Evolutionary conservation across 164 flowering plant genomes (phyloP).

Genomic region (Macadamia tetraphylla): DNA sequence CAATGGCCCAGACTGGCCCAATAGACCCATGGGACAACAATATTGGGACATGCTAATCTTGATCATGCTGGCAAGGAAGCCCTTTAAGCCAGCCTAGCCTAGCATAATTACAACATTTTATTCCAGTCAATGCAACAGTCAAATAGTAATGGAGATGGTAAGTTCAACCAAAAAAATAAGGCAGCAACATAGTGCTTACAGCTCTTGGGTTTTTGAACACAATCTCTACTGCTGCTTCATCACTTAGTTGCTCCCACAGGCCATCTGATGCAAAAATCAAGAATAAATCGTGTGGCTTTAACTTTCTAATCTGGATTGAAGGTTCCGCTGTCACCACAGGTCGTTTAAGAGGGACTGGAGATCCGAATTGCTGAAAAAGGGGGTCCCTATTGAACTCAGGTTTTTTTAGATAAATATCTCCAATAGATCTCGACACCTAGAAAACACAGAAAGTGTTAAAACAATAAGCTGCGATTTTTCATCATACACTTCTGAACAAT

Average conservation of each 20-base stretch:
- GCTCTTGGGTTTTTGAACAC: slow-evolving; percentile 48
- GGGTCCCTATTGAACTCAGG: slow-evolving; percentile 60
- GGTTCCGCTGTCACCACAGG: slow-evolving; percentile 70
- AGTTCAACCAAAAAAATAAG: neutral
- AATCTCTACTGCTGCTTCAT: slow-evolving; percentile 59
- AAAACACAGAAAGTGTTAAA: slow-evolving; percentile 1
- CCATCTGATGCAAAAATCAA: slow-evolving; percentile 81
- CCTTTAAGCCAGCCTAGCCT: too few species aligned
- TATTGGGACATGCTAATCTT: too few species aligned
- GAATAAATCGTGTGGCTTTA: slow-evolving; percentile 52
- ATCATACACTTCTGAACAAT: neutral
- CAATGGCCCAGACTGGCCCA: too few species aligned
- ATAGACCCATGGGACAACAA: too few species aligned
- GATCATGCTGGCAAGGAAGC: too few species aligned
- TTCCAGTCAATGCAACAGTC: neutral
- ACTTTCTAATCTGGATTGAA: slow-evolving; percentile 38
- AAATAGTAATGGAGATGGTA: neutral
- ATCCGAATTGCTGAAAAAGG: slow-evolving; percentile 39
- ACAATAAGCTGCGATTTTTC: neutral
- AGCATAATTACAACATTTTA: too few species aligned
- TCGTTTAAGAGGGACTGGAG: slow-evolving; percentile 42
- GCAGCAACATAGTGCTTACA: slow-evolving; percentile 26
- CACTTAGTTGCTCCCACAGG: slow-evolving; percentile 76
- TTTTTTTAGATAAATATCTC: slow-evolving; percentile 67
- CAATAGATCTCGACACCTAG: slow-evolving; percentile 81